These are phyloP conservation scores for Clitocybe nebularis DNA, from an alignment of 1,284 basidiomycete genomes.

Conservation along the genomic window DNA sequence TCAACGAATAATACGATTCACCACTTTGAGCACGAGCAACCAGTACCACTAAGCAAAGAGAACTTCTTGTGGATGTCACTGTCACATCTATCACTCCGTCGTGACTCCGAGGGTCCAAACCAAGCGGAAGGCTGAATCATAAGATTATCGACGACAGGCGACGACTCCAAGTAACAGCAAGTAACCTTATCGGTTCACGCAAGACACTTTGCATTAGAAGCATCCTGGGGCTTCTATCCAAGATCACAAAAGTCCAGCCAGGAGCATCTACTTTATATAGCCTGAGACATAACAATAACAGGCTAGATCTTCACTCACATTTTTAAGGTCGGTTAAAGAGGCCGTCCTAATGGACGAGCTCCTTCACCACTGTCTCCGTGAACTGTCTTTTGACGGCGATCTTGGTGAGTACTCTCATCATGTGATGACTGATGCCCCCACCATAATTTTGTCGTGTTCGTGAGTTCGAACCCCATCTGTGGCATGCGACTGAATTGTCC, in stretches of 20 bases:
- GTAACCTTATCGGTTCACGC: not conserved
- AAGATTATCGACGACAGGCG: constrained; percentile 12
- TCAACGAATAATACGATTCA: constrained; percentile 13
- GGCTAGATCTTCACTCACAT: too few species aligned
- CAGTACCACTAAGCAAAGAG: constrained; percentile 17
- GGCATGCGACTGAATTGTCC: constrained; percentile 20
- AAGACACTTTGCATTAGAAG: constrained; percentile 4
- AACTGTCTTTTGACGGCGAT: constrained; percentile 29
- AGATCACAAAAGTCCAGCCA: constrained; percentile 2
- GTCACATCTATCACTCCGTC: constrained; percentile 10
- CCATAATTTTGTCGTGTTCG: constrained; percentile 14
- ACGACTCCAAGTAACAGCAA: constrained; percentile 5
- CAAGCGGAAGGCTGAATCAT: constrained; percentile 6
- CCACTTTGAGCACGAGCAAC: too few species aligned
- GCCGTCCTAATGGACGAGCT: constrained; percentile 25
- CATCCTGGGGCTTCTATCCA: constrained; percentile 1
- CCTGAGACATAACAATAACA: too few species aligned
- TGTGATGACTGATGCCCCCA: constrained; percentile 20
- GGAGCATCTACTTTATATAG: too few species aligned
- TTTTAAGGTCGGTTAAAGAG: not conserved
- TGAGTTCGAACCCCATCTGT: constrained; percentile 43
- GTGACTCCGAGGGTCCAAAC: constrained; percentile 13
- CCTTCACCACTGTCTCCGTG: constrained; percentile 27
- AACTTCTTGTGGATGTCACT: too few species aligned
- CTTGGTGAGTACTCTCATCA: constrained; percentile 39